These are phyloP conservation scores for Anisodus tanguticus DNA, from an alignment of 257 asterid species.

Conservation along the genomic window DNA sequence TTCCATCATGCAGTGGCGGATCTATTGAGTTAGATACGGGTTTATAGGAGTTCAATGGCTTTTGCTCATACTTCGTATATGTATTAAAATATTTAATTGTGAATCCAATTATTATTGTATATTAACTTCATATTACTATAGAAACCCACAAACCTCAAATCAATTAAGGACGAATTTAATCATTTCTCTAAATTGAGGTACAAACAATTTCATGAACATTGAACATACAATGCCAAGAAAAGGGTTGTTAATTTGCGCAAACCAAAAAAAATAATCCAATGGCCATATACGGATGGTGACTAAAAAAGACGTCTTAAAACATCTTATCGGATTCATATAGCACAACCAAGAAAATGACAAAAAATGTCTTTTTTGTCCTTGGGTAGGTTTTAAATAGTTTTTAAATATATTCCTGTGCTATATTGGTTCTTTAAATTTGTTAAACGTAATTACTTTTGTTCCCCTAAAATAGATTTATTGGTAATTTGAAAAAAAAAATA, in stretches of 20 bases:
- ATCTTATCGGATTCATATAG: background rate
- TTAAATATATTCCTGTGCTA: background rate
- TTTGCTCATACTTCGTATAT: too few relatives aligned
- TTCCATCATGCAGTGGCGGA: too few relatives aligned
- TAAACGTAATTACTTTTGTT: background rate
- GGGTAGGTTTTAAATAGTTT: background rate
- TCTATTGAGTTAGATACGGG: too few relatives aligned
- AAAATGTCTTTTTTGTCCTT: background rate
- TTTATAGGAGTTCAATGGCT: too few relatives aligned
- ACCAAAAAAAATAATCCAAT: background rate
- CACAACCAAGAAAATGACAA: background rate
- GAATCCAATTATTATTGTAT: too few relatives aligned
- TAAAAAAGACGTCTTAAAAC: background rate
- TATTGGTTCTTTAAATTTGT: background rate
- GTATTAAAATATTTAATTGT: too few relatives aligned
- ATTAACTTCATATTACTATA: too few relatives aligned
- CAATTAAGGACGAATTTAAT: background rate
- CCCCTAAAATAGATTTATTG: background rate
- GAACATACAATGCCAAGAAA: constrained; percentile 7
- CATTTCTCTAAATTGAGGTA: background rate
- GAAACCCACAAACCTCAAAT: too few relatives aligned
- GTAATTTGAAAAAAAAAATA: too few relatives aligned
- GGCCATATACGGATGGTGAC: background rate
- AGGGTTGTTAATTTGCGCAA: background rate
- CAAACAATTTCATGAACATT: background rate